Conservation (phyloP, 345 rosid genomes). For the Lepidium didymum region DNA sequence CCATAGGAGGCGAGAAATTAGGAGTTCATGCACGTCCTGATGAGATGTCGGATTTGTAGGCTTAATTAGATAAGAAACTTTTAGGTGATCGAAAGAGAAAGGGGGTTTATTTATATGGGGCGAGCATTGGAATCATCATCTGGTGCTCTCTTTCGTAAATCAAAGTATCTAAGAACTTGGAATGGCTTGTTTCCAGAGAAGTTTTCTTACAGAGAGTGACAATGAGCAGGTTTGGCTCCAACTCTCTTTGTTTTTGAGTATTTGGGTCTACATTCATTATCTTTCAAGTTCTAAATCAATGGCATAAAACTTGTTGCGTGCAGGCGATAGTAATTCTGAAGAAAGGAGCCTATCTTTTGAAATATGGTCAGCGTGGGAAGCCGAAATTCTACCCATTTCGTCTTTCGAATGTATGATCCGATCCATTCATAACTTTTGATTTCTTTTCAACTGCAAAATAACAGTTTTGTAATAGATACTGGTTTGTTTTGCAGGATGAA, state of each 20-base stretch:
- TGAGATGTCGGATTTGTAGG: not conserved
- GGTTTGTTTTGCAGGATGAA: constrained; percentile 42
- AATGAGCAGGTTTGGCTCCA: constrained; percentile 37
- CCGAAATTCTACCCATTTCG: constrained; percentile 77
- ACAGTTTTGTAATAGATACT: not conserved
- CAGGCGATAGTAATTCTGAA: constrained; percentile 64
- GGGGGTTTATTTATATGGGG: constrained; percentile 40
- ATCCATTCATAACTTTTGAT: not conserved
- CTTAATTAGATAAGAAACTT: not conserved
- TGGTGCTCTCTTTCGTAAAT: constrained; percentile 26
- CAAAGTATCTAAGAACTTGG: constrained; percentile 13
- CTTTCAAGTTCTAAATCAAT: not conserved
- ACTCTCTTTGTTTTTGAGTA: not conserved
- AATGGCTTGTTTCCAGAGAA: constrained; percentile 40
- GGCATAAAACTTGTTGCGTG: not conserved
- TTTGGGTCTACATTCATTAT: not conserved
- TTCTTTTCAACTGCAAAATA: not conserved
- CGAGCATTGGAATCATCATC: constrained; percentile 29
- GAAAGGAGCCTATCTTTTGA: constrained; percentile 67
- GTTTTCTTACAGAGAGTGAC: constrained; percentile 33
- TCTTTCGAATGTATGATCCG: constrained; percentile 47
- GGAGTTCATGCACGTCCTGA: not conserved
- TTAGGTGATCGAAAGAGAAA: not conserved
- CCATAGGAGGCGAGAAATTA: not conserved
- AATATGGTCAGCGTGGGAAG: constrained; percentile 69